Percentiles rank a stretch among this genome's conserved stretches.
Evolutionary conservation across 2,329 filamentous ascomycete genomes (phyloP).

Genomic region (Penicillium sp.): DNA sequence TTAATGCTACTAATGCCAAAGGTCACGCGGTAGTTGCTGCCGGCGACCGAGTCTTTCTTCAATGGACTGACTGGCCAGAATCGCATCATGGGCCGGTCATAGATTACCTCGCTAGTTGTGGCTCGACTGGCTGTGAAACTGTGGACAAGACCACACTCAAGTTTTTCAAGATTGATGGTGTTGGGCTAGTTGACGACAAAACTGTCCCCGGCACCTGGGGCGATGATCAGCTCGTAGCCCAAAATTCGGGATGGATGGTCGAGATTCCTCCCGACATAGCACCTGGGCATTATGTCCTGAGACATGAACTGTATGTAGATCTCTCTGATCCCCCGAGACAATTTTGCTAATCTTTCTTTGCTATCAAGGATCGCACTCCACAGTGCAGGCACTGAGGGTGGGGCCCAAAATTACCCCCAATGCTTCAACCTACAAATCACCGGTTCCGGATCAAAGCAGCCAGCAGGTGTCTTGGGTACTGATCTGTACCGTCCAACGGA

Average conservation of each 20-base stretch:
- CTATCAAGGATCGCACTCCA: constrained; percentile 46
- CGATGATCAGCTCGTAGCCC: constrained; percentile 50
- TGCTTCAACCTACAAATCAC: constrained; percentile 60
- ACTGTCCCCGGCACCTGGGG: constrained; percentile 53
- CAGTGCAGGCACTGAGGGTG: constrained; percentile 40
- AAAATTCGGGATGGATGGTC: constrained; percentile 50
- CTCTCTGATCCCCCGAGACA: fast-evolving
- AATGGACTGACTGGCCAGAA: constrained; percentile 65
- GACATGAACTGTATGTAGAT: constrained; percentile 44
- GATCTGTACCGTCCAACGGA: constrained; percentile 55
- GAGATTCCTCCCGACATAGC: constrained; percentile 46
- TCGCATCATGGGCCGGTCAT: constrained; percentile 63
- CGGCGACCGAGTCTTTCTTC: constrained; percentile 56
- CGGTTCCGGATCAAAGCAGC: constrained; percentile 48
- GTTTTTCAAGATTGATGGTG: constrained; percentile 62
- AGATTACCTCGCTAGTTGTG: constrained; percentile 60
- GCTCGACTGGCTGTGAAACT: constrained; percentile 50
- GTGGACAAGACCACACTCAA: constrained; percentile 53
- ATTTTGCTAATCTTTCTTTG: not conserved
- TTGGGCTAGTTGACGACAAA: constrained; percentile 49
- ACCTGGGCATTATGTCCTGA: constrained; percentile 51
- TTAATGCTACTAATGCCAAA: constrained; percentile 49
- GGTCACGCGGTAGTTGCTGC: constrained; percentile 56
- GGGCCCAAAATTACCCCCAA: constrained; percentile 53
- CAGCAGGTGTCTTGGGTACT: constrained; percentile 50